Base-by-base conservation (phyloP, 129 eudicot genomes). In the Apium graveolens region DNA sequence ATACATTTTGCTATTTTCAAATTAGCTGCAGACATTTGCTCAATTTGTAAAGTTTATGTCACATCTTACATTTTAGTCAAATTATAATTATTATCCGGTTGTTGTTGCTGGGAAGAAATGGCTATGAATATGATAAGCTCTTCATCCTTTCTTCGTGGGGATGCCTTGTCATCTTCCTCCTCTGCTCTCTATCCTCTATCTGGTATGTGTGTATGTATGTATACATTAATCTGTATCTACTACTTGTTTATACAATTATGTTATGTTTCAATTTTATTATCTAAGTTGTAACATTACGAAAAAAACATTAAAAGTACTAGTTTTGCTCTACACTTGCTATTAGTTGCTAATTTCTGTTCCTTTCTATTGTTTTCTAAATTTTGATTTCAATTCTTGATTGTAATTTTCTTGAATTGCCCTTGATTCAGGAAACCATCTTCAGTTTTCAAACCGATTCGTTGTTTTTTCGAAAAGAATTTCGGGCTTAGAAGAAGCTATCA, bases 401-500 rank as follows among this genome's bases (percentile, higher is more conserved):
- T 76, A 20, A 44, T 53, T 82, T 69, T 44, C 34, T 73, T 37
- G 68, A 39, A 70, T 53, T 81, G 46, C 21, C 21, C 46, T 55
- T 51, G 31, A 75, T 85, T 76, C 26, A 84, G 86, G 82, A 75
- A 74, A 81, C 57, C 49, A 48, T 24, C 14, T 49, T 32, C 69
- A 60, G 17, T 77, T 57, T 78, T 75, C 76, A 38, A 95, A 91
- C 68, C 71, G 72, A 16, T 73, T 90, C 68, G 79, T 90, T 71
- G 83, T 96, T 79, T 62, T 80, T 31, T 83, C 96, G 4, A 94
- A 85, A 86, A 88, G 88, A 82, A 27, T 88, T 42, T 87, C 89
- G 12, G 97, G 96, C 21, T 83, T 91, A 73, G 97, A 91, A 84
- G 98, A 91, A 86, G 90, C 96, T 78, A 85, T 91, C 74, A 89